Conservation (phyloP, 129 eudicot genomes). For the Solidago caesia region DNA sequence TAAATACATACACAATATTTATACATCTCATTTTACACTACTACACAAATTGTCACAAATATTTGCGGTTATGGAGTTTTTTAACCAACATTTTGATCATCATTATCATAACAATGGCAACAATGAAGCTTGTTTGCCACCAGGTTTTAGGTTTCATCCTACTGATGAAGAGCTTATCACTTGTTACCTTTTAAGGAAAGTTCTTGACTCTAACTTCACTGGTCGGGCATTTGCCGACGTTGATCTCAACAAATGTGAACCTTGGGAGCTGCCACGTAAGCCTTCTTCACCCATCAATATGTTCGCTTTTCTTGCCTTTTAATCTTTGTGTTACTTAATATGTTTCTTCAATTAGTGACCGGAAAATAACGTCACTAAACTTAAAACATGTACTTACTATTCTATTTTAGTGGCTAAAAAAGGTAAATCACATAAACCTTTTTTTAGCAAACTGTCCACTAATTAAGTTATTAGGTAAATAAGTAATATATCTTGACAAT, state of each 20-base stretch:
- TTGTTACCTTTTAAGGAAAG: constrained; percentile 76
- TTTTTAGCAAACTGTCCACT: too few relatives aligned
- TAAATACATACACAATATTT: constrained; percentile 16
- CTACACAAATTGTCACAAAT: too few relatives aligned
- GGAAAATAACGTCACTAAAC: too few relatives aligned
- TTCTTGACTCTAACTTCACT: constrained; percentile 66
- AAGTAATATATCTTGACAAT: too few relatives aligned
- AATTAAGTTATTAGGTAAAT: too few relatives aligned
- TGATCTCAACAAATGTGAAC: constrained; percentile 96
- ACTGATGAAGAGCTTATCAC: constrained; percentile 96
- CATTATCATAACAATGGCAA: constrained; percentile 30
- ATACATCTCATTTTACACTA: too few relatives aligned
- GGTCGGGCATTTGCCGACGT: constrained; percentile 87
- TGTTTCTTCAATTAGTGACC: neutral
- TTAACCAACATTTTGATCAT: constrained; percentile 8
- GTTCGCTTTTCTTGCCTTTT: neutral
- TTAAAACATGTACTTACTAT: too few relatives aligned
- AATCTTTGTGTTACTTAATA: too few relatives aligned
- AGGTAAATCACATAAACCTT: too few relatives aligned
- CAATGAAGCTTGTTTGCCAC: constrained; percentile 57
- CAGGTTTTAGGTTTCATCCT: constrained; percentile 90
- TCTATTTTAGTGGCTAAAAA: too few relatives aligned
- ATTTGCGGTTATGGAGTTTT: constrained; percentile 35
- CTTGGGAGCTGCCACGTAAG: constrained; percentile 97
- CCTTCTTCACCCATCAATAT: neutral